Base-by-base conservation (phyloP, 2,329 filamentous ascomycete species). In the Podosphaera leucotricha region DNA sequence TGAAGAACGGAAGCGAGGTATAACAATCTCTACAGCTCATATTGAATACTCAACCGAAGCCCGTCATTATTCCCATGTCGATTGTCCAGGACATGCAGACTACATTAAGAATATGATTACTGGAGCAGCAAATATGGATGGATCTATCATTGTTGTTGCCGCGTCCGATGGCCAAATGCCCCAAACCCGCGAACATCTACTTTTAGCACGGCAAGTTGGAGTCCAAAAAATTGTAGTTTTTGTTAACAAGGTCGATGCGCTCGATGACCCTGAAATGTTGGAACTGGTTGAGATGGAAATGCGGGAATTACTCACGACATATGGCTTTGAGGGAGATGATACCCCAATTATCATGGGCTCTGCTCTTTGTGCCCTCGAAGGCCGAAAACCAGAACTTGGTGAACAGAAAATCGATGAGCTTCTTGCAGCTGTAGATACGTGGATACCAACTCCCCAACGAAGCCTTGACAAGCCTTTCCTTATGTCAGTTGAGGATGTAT, bases 21-120 rank as follows among this genome's bases (percentile, higher is more conserved):
- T 98, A 67, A 98, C 90, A 62, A 98, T 98, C 62, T 86, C 90
- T 47, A 92, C 90, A 45, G 84, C 90, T 54, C 90, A 98, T 68
- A 92, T 98, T 67, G 90, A 98, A 70, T 98, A 95, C 71, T 68
- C 83, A 56, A 98, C 90, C 62, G 83, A 93, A 0, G 71, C 70
- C 61, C 80, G 90, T 60, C 90, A 98, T 71, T 98, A 98, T 68
- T 90, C 90, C 58, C 90, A 98, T 75, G 90, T 98, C 70, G 90
- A 98, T 75, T 98, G 90, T 67, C 90, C 90, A 47, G 90, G 90
- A 66, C 90, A 98, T 79, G 90, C 90, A 66, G 90, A 98, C 84
- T 98, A 98, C 73, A 95, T 98, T 71, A 98, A 98, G 77, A 98
- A 98, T 79, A 98, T 98, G 90, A 98, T 98, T 64, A 98, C 90